These are phyloP conservation scores for Megacollybia marginata DNA, from an alignment of 768 basidiomycete genomes.

Conservation along the genomic window DNA sequence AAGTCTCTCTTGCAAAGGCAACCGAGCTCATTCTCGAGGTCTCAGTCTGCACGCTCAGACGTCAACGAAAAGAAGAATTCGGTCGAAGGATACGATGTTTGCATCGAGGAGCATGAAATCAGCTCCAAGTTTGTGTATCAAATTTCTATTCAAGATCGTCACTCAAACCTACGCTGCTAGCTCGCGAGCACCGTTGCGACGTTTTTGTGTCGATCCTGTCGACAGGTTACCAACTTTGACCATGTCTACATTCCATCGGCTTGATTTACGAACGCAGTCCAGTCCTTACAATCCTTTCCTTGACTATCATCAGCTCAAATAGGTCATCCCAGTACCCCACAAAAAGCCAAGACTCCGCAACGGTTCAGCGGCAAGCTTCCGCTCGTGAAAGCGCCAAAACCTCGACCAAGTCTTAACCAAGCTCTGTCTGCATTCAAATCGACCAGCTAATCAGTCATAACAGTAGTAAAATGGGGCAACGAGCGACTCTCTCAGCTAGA, in stretches of 20 bases:
- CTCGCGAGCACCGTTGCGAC: conserved; percentile 65
- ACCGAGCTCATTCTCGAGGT: conserved; percentile 77
- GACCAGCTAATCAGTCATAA: background rate
- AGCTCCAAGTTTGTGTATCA: conserved; percentile 64
- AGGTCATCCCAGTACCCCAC: conserved; percentile 52
- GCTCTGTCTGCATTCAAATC: conserved; percentile 21
- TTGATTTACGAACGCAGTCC: conserved; percentile 78
- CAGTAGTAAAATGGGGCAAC: conserved; percentile 86
- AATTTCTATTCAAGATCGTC: background rate
- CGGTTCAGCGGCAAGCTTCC: conserved; percentile 48
- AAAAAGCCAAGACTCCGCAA: conserved; percentile 70
- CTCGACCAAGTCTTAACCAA: conserved; percentile 63
- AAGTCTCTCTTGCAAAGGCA: conserved; percentile 56
- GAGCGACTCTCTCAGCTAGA: conserved; percentile 65
- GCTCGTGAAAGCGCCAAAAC: conserved; percentile 48
- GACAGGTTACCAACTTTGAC: conserved; percentile 85
- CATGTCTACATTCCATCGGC: conserved; percentile 90
- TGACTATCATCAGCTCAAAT: conserved; percentile 36
- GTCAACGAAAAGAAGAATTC: conserved; percentile 88
- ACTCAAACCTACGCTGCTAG: conserved; percentile 63
- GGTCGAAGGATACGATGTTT: conserved; percentile 90
- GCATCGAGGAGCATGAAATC: conserved; percentile 75
- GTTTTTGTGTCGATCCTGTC: conserved; percentile 92
- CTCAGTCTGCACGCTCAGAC: conserved; percentile 45
- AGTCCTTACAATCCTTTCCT: conserved; percentile 90